Conservation (phyloP, 306 rosid species). For the Oemleria cerasiformis region DNA sequence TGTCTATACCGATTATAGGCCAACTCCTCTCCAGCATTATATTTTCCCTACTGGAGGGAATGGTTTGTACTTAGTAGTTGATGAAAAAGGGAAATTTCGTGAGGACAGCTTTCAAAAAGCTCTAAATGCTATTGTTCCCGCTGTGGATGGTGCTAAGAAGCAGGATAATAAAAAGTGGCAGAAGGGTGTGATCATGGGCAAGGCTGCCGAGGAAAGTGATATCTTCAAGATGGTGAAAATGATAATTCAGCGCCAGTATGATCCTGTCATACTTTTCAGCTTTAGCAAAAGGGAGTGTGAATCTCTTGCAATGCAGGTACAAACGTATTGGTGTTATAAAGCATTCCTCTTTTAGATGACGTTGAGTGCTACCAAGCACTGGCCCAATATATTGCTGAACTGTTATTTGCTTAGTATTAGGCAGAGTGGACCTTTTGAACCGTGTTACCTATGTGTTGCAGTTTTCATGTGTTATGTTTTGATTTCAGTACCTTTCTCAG, state of each 20-base stretch:
- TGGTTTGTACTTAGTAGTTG: constrained; percentile 86
- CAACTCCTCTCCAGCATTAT: constrained; percentile 96
- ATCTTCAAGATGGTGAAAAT: constrained; percentile 96
- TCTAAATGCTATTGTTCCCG: constrained; percentile 70
- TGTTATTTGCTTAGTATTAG: neutral
- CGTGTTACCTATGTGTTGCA: neutral
- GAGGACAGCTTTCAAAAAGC: constrained; percentile 86
- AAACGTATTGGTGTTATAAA: constrained; percentile 2
- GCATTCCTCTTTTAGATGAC: neutral
- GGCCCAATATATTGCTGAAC: neutral
- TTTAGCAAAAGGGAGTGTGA: constrained; percentile 98
- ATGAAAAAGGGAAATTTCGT: constrained; percentile 78
- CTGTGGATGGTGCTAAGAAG: constrained; percentile 50
- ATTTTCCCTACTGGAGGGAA: constrained; percentile 83
- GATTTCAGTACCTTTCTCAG: neutral
- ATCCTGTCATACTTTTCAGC: constrained; percentile 92
- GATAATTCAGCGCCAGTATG: constrained; percentile 93
- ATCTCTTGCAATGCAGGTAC: constrained; percentile 94
- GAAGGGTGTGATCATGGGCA: constrained; percentile 64
- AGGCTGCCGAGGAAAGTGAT: constrained; percentile 74
- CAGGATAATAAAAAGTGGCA: constrained; percentile 68
- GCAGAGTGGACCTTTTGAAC: neutral
- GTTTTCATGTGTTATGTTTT: neutral
- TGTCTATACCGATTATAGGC: constrained; percentile 91
- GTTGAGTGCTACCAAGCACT: neutral